Evolutionary conservation across 2,329 filamentous ascomycete species (phyloP), one percentile per base, ranked within the genome.

Genomic region (Penicillium expansum): DNA sequence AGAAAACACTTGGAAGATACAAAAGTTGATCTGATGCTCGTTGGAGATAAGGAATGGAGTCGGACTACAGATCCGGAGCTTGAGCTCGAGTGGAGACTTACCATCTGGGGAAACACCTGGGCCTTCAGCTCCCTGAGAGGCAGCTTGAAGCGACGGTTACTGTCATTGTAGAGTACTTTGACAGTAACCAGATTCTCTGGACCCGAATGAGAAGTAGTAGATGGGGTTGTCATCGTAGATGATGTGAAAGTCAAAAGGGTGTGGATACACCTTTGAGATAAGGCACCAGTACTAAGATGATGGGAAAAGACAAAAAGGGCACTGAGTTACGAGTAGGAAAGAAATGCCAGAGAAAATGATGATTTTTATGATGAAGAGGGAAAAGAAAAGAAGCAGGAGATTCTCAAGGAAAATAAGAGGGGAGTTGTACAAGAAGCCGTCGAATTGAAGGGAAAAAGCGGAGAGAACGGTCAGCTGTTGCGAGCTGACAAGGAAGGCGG

Each of bases 101-200:
- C 94, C 85, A 93, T 95, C 69, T 86, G 81, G 67, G 92, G 91
- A 38, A 99, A 84, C 45, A 86, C 82, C 62, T 79, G 80, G 48
- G 89, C 85, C 61, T 85, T 86, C 55, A 97, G 86, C 66, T 97
- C 93, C 72, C 87, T 86, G 70, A 97, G 83, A 55, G 91, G 89
- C 63, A 97, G 83, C 83, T 96, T 97, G 80, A 95, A 90, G 67
- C 92, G 89, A 69, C 89, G 87, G 69, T 87, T 89, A 69, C 78
- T 80, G 58, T 90, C 90, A 70, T 92, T 86, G 70, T 89, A 86
- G 69, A 85, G 84, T 71, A 96, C 83, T 81, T 97, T 97, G 78
- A 97, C 80, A 64, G 89, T 91, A 76, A 97, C 89, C 63, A 85
- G 79, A 51, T 89, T 91, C 61, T 92, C 89, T 55, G 85, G 83